Percentiles rank a stretch among this genome's conserved stretches.
phyloP scores from a whole-genome alignment of 1,284 basidiomycete species.

The Apiotrichum domesticum region DNA sequence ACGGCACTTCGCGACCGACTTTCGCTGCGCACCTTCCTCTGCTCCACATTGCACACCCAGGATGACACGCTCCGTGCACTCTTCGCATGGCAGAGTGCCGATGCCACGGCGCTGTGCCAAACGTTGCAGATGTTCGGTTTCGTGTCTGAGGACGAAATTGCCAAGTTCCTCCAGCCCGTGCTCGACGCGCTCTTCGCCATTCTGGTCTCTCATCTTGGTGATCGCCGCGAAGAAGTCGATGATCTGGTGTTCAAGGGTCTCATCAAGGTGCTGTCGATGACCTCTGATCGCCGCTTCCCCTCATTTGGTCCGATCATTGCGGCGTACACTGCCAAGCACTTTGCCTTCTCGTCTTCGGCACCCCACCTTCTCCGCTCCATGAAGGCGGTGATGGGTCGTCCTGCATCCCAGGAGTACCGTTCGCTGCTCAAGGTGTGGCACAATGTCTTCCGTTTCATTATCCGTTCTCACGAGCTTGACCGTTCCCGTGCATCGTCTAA shows the following conservation, averaged over 20 bases:
- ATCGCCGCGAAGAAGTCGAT: conserved; percentile 65
- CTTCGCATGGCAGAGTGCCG: conserved; percentile 69
- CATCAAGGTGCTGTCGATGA: conserved; percentile 81
- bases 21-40: conserved; percentile 78
- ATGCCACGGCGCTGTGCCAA: conserved; percentile 63
- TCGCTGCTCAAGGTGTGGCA: conserved; percentile 92
- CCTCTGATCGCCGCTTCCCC: conserved; percentile 89
- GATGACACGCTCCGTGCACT: conserved; percentile 78
- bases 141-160: conserved; percentile 85
- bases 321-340: conserved; percentile 86
- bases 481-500: conserved; percentile 70
- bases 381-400: conserved; percentile 71
- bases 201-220: conserved; percentile 67
- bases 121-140: conserved; percentile 83
- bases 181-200: conserved; percentile 93
- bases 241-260: conserved; percentile 82
- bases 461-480: conserved; percentile 79
- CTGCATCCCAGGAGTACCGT: conserved; percentile 69
- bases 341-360: conserved; percentile 68
- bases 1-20: conserved; percentile 70
- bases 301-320: conserved; percentile 91
- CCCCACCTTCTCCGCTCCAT: conserved; percentile 79
- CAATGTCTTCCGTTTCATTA: conserved; percentile 90
- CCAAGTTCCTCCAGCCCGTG: conserved; percentile 87
- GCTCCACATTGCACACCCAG: conserved; percentile 89